Base-by-base conservation (phyloP, 2,329 filamentous ascomycete species). In the Tympanopsis confertula region DNA sequence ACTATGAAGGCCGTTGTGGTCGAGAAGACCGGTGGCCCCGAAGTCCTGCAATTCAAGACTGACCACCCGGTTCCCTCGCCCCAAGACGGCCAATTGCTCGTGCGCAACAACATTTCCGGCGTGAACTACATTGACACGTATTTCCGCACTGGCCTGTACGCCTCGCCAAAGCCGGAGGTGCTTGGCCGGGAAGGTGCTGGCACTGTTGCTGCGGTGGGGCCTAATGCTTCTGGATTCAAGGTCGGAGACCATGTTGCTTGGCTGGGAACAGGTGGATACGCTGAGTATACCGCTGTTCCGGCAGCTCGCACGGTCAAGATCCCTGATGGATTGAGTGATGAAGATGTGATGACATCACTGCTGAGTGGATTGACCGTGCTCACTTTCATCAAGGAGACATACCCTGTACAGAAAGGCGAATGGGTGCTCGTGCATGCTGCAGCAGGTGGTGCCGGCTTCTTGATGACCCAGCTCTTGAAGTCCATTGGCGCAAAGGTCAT, bases 81-180 rank as follows among this genome's bases (percentile, higher is more conserved):
- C 2, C 65, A 73, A 24, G 73, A 79, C n/a, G 79, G 77, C 41
- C 69, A 94, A 47, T 59, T 94, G 17, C 71, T 94, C 3, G 74
- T 94, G 41, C 82, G 81, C 59, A 94, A 94, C 58, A 74, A 80
- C 45, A 83, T 74, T 54, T 69, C 82, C 36, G 88, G 87, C 42
- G 66, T 94, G 43, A 94, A 94, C 62, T 94, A 74, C 62, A 93
- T 94, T 51, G 88, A 94, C 59, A 94, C 66, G 70, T 94, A 94
- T 62, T 93, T 88, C 71, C 86, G 88, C 55, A 77, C 72, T 12
- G 88, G 88, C 10, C 73, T 94, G 37, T 94, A 94, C 66, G 64
- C 78, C 1, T 69, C 82, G 1, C 55, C 63, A 2, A 76, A 83
- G 48, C 88, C 87, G 4, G 71, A 83, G 49, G 78, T 80, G 37